phyloP scores from a whole-genome alignment of 345 rosid genomes.

The Murraya koenigii region DNA sequence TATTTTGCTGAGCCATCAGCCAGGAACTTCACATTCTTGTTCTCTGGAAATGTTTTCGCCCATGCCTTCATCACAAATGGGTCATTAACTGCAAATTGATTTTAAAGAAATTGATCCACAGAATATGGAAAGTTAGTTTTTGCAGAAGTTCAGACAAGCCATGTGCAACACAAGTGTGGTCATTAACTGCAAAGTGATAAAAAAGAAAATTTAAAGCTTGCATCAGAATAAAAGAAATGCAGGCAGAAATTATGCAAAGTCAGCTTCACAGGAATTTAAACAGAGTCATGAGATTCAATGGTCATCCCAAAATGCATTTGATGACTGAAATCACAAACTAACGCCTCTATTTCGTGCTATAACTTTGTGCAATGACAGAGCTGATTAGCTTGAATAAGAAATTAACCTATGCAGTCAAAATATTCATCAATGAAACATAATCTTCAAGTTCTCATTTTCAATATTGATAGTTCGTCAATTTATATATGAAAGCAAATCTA shows the following conservation, averaged over 20 bases:
- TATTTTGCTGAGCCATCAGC: constrained; percentile 87
- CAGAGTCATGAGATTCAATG: neutral
- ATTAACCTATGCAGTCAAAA: neutral
- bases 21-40: constrained; percentile 85
- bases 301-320: neutral
- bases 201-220: neutral
- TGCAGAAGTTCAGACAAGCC: neutral
- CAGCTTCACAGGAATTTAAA: neutral
- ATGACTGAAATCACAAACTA: neutral
- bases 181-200: neutral
- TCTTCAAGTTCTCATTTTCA: neutral
- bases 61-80: constrained; percentile 98
- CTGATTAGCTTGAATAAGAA: neutral
- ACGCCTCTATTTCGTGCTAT: neutral
- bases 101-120: neutral
- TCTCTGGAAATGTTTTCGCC: constrained; percentile 91
- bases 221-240: neutral
- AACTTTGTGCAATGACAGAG: neutral
- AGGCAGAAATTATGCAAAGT: neutral
- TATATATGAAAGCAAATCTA: neutral
- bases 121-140: neutral
- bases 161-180: neutral
- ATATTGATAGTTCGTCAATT: neutral
- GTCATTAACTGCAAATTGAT: constrained; percentile 63
- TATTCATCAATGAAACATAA: neutral